Base-by-base conservation (phyloP, 208 protist species). In the Leishmania major region DNA sequence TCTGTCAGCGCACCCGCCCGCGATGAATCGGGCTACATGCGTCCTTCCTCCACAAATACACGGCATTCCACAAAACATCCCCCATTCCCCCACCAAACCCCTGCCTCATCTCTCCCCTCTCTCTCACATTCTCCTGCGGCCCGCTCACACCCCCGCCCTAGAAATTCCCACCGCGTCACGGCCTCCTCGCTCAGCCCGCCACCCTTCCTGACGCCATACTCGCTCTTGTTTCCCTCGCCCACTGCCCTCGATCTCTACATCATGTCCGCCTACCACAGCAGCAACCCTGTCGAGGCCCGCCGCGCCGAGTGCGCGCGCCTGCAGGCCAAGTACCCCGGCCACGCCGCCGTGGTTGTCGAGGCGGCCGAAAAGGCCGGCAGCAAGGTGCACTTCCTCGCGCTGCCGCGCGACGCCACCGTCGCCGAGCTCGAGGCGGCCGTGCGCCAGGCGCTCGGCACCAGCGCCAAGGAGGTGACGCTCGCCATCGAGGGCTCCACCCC, bases 401-500 rank as follows among this genome's bases (percentile, higher is more conserved):
- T 87, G 69, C 79, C 80, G n/a, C 77, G 57, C 60, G 78, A 69
- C 64, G 55, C 80, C 80, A 84, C 78, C 70, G 80, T 80, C 37
- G 73, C 74, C 7, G 66, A 80, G 71, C 77, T 87, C 37, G 80
- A 75, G 55, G 66, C 25, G 55, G 78, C 69, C 22, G 75, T 78
- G 43, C 81, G 81, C 75, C 70, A 35, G 25, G 64, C 62, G 17
- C 45, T 57, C 6, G 43, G 31, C 45, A 25, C 80, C 71, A 77
- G 59, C 51, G 64, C 31, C 78, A 66, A 67, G 60, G 73, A 86
- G 78, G 51, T 81, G 64, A 72, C 83, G 62, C 71, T 86, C 73
- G 49, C 69, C 83, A 59, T 86, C 66, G 57, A 80, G 78, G 83
- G 80, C 73, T 83, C 78, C 78, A 77, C 77, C 22, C 83, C 83